Evolutionary conservation across 768 basidiomycete species (phyloP), one percentile per base, ranked within the genome.

Genomic region (Mycena epipterygia): DNA sequence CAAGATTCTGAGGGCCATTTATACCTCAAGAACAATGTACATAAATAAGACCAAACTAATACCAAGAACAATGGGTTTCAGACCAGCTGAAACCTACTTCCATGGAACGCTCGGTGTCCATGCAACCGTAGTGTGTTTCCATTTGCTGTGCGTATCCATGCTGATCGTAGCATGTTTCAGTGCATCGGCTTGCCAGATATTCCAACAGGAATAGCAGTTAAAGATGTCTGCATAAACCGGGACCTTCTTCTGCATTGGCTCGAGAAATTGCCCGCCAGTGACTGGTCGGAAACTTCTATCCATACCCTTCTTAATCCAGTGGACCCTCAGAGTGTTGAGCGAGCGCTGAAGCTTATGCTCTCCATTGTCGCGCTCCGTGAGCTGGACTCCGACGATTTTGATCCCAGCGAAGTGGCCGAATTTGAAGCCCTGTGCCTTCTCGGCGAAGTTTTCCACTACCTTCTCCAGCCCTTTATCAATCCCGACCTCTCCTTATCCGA

Each of bases 271-370:
- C 52, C 51, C 16, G 42, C 39, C 56, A 27, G 66, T 25, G 48
- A 37, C 27, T 39, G 41, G 44, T 25, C 68, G 39, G 58, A 60
- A n/a, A 14, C 16, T 25, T n/a, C 57, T 21, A 46, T 71, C 17
- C 57, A 65, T 30, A 61, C 17, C 63, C 67, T 76, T 19, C 65
- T 76, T 1, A 46, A 72, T 42, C 76, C 72, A 0, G 44, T 42
- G 21, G 70, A 68, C 35, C 35, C 53, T 13, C 75, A 76, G 61
- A 60, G 75, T 62, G 75, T 76, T 21, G 72, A 72, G 5, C 59
- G 67, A 12, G 73, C 75, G 0, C 51, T 75, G 6, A 42, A 70
- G 25, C 73, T 76, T n/a, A 42, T 75, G 12, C 37, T 33, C 5
- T 49, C 29, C 2, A 48, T 75, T 46, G 35, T 55, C n/a, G 19